phyloP scores from a whole-genome alignment of 495 filamentous ascomycete species.

The Penicillium cosmopolitanum region DNA sequence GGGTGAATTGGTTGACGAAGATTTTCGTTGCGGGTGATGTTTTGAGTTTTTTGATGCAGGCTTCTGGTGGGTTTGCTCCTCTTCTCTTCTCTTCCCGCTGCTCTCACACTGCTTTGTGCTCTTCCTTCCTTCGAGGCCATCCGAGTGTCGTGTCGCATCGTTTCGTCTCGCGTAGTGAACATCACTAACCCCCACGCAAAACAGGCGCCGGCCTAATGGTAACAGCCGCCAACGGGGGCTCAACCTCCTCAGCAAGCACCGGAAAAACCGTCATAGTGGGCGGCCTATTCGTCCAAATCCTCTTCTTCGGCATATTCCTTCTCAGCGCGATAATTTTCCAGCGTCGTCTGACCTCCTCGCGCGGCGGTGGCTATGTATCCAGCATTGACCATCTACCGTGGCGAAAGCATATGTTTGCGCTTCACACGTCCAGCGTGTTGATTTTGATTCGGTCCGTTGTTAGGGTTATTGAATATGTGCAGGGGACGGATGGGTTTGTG shows the following conservation, averaged over 20 bases:
- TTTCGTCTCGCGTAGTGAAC: too few species aligned
- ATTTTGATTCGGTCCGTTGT: slow-evolving; percentile 67
- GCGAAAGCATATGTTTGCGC: slow-evolving; percentile 52
- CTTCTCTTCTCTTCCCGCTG: background rate
- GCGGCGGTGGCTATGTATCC: background rate
- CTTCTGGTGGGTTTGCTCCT: slow-evolving; percentile 26
- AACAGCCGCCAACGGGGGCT: slow-evolving; percentile 11
- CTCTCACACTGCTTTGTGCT: too few species aligned
- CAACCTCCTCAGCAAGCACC: slow-evolving; percentile 10
- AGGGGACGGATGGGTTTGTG: slow-evolving; percentile 56
- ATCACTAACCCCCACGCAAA: background rate
- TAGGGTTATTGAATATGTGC: slow-evolving; percentile 63
- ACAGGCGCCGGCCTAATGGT: slow-evolving; percentile 39
- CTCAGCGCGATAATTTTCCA: slow-evolving; percentile 49
- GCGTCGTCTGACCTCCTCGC: background rate
- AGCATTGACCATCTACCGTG: slow-evolving; percentile 41
- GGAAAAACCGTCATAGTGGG: slow-evolving; percentile 46
- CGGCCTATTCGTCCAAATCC: slow-evolving; percentile 52
- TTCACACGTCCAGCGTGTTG: slow-evolving; percentile 56
- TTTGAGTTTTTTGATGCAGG: slow-evolving; percentile 45
- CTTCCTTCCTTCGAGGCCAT: too few species aligned
- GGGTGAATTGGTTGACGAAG: slow-evolving; percentile 50
- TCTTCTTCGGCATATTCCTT: slow-evolving; percentile 58
- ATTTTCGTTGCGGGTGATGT: slow-evolving; percentile 42
- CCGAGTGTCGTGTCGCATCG: too few species aligned